Conservation (phyloP, 148 eudicot genomes). For the Chenopodium quinoa region DNA sequence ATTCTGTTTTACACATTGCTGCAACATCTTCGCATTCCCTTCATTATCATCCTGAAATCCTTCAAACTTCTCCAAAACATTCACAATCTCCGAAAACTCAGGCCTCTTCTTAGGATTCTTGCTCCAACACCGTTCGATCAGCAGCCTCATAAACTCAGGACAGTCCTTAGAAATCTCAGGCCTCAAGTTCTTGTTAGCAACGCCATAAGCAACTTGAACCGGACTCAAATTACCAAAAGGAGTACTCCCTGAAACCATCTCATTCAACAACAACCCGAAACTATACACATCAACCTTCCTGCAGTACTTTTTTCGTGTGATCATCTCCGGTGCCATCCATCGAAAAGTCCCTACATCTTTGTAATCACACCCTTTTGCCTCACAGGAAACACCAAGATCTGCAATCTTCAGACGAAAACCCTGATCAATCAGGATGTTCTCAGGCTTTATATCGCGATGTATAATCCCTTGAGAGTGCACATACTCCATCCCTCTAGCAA, state of each 20-base stretch:
- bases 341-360: slow-evolving; percentile 71
- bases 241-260: slow-evolving; percentile 62
- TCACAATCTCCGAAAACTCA: slow-evolving; percentile 67
- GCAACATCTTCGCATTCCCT: neutral
- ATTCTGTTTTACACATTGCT: neutral
- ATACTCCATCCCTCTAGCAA: slow-evolving; percentile 79
- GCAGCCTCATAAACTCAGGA: slow-evolving; percentile 45
- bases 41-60: neutral
- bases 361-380: slow-evolving; percentile 28
- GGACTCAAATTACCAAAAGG: slow-evolving; percentile 73
- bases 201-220: slow-evolving; percentile 76
- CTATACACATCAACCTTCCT: slow-evolving; percentile 77
- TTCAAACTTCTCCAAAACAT: slow-evolving; percentile 59
- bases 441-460: slow-evolving; percentile 76
- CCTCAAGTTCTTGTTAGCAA: slow-evolving; percentile 69
- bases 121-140: slow-evolving; percentile 69
- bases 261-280: slow-evolving; percentile 70
- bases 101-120: slow-evolving; percentile 65
- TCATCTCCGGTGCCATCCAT: slow-evolving; percentile 98
- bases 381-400: slow-evolving; percentile 72
- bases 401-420: slow-evolving; percentile 60
- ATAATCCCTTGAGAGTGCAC: slow-evolving; percentile 73
- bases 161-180: slow-evolving; percentile 60
- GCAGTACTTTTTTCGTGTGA: slow-evolving; percentile 55
- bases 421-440: slow-evolving; percentile 55